Percentiles rank a stretch among this genome's conserved stretches.
Evolutionary conservation across 768 basidiomycete species (phyloP).

Genomic region (Lentinula lateritia): DNA sequence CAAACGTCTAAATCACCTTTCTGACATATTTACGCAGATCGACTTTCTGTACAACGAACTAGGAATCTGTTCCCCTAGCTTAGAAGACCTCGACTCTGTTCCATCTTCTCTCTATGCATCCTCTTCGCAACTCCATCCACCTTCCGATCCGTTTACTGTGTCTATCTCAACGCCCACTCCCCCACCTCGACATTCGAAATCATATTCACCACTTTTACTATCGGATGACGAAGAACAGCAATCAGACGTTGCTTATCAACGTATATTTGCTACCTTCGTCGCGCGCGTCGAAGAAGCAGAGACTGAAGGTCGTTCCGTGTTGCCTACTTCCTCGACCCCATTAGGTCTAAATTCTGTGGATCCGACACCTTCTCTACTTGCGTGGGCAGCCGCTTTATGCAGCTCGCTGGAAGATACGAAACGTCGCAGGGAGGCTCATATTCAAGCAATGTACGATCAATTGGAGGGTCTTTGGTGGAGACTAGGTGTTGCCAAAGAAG

Average conservation of each 20-base stretch:
- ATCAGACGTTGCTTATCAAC: constrained; percentile 44
- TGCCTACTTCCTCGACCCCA: constrained; percentile 26
- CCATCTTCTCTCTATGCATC: constrained; percentile 23
- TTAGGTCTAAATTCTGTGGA: constrained; percentile 71
- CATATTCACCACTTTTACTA: constrained; percentile 31
- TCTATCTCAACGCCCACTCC: constrained; percentile 36
- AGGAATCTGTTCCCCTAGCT: constrained; percentile 58
- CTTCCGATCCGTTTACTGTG: constrained; percentile 31
- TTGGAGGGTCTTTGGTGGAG: constrained; percentile 88
- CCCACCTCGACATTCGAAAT: constrained; percentile 37
- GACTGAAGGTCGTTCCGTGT: constrained; percentile 31
- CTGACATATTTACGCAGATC: constrained; percentile 63
- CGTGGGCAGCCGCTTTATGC: constrained; percentile 60
- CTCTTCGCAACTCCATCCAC: constrained; percentile 23
- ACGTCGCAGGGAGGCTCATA: constrained; percentile 69
- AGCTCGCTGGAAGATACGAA: constrained; percentile 68
- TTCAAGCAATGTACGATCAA: constrained; percentile 92
- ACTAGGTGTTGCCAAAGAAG: constrained; percentile 71
- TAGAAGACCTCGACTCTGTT: constrained; percentile 35
- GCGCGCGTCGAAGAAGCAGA: constrained; percentile 55
- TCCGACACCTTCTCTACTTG: constrained; percentile 68
- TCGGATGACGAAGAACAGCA: constrained; percentile 24
- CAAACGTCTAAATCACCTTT: constrained; percentile 63
- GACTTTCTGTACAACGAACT: constrained; percentile 83
- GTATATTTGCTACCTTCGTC: constrained; percentile 59